Percentiles rank a stretch among this genome's conserved stretches.
Evolutionary conservation across 225 moss, liverwort and hornwort genomes (phyloP).

Genomic region (Rhytidiadelphus loreus): DNA sequence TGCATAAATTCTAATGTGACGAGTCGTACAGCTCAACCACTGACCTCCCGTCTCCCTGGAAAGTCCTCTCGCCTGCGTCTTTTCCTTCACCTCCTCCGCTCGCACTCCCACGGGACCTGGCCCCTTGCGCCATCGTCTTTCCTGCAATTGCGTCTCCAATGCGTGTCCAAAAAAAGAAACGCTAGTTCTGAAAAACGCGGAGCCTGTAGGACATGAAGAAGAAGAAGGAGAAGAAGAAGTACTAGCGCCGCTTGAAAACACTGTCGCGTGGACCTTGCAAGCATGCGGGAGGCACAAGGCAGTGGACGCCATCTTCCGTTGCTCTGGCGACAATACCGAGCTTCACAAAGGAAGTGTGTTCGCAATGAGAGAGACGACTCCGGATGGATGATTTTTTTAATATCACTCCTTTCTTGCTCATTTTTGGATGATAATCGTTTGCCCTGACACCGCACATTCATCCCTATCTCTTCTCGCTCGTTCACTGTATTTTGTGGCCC

Average conservation of each 20-base stretch:
- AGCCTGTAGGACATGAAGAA: not conserved
- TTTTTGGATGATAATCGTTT: not conserved
- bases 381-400: not conserved
- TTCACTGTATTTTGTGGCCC: not conserved
- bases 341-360: not conserved
- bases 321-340: slow-evolving; percentile 2
- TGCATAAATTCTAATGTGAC: slow-evolving; percentile 76
- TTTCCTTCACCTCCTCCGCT: slow-evolving; percentile 34
- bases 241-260: not conserved
- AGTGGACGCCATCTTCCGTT: slow-evolving; percentile 16
- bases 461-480: not conserved
- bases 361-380: not conserved
- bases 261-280: not conserved
- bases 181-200: not conserved
- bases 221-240: not conserved
- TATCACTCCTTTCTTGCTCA: not conserved
- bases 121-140: not conserved
- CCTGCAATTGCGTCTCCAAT: slow-evolving; percentile 3
- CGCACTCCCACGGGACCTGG: slow-evolving; percentile 16
- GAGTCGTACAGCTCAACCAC: slow-evolving; percentile 93
- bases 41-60: slow-evolving; percentile 67
- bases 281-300: slow-evolving; percentile 5
- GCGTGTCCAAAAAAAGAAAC: not conserved
- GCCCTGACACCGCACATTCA: not conserved
- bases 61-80: slow-evolving; percentile 40